These are phyloP conservation scores for Pythium brachiatum DNA, from an alignment of 352 stramenopile species.

Conservation along the genomic window DNA sequence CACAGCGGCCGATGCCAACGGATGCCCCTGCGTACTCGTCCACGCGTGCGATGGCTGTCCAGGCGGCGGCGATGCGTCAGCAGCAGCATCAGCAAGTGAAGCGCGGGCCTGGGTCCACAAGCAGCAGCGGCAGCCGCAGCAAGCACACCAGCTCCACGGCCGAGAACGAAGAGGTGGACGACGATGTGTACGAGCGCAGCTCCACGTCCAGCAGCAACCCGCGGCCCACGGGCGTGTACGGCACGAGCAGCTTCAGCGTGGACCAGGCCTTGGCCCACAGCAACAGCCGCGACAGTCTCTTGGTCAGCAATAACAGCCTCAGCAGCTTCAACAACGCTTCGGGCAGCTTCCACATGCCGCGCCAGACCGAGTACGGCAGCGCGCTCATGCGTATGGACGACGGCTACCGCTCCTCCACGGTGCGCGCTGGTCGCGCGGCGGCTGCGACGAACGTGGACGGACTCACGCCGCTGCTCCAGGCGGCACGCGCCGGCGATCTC, in stretches of 20 bases:
- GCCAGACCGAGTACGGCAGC: constrained; percentile 62
- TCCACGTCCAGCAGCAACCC: constrained; percentile 24
- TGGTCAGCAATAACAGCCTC: constrained; percentile 18
- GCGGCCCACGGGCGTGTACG: constrained; percentile 19
- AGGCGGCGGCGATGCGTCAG: background rate
- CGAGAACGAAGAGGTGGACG: constrained; percentile 29
- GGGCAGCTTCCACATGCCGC: constrained; percentile 5
- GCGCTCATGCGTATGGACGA: constrained; percentile 76
- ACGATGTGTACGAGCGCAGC: constrained; percentile 20
- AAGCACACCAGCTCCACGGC: constrained; percentile 30
- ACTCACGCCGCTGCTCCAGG: constrained; percentile 65
- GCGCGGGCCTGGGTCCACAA: constrained; percentile 19
- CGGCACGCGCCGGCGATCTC: constrained; percentile 63
- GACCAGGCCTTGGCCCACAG: constrained; percentile 51
- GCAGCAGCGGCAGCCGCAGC: constrained; percentile 25
- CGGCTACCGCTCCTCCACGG: constrained; percentile 36
- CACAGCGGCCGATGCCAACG: background rate
- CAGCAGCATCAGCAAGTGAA: constrained; percentile 7
- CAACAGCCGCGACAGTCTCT: constrained; percentile 53
- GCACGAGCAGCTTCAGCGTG: constrained; percentile 58
- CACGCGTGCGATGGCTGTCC: constrained; percentile 10
- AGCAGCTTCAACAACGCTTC: background rate
- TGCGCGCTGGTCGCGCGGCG: constrained; percentile 32
- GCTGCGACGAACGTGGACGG: constrained; percentile 37
- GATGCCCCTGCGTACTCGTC: constrained; percentile 1